Evolutionary conservation across 164 flowering plant species (phyloP).

Genomic region (Vitis rupestris): DNA sequence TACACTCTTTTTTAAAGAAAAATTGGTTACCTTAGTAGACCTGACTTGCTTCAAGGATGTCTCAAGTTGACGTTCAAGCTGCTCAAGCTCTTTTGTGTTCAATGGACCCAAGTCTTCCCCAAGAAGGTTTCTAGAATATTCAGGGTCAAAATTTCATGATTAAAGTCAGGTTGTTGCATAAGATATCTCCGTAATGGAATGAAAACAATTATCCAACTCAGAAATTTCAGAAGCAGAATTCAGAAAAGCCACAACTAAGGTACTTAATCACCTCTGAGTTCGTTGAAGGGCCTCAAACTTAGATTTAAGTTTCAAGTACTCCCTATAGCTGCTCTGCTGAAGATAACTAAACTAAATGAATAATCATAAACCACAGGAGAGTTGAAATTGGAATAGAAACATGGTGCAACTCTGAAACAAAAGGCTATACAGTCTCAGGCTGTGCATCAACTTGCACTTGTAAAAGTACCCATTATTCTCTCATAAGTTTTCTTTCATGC

Average conservation of each 20-base stretch:
- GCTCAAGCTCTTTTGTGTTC: slow-evolving; percentile 59
- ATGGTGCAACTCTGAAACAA: too few species aligned
- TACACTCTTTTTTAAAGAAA: too few species aligned
- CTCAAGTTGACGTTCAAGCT: slow-evolving; percentile 62
- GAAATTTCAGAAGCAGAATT: too few species aligned
- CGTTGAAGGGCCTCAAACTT: slow-evolving; percentile 54
- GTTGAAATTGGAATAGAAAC: too few species aligned
- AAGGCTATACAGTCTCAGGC: too few species aligned
- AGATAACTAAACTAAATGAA: neutral
- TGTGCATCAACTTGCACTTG: too few species aligned
- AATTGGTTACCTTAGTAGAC: slow-evolving; percentile 45
- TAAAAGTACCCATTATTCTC: neutral
- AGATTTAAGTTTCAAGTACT: slow-evolving; percentile 55
- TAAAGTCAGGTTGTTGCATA: neutral
- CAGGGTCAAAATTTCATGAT: neutral
- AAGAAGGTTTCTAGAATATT: slow-evolving; percentile 46
- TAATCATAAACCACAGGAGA: too few species aligned
- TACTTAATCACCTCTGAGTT: slow-evolving; percentile 51
- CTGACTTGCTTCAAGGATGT: slow-evolving; percentile 59
- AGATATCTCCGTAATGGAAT: neutral
- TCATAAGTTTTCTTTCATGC: neutral
- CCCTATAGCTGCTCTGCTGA: slow-evolving; percentile 57
- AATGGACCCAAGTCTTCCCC: slow-evolving; percentile 70
- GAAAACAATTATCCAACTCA: too few species aligned
- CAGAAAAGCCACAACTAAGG: neutral